Evolutionary conservation across 2,329 filamentous ascomycete genomes (phyloP).

Genomic region (Fusarium sp.): DNA sequence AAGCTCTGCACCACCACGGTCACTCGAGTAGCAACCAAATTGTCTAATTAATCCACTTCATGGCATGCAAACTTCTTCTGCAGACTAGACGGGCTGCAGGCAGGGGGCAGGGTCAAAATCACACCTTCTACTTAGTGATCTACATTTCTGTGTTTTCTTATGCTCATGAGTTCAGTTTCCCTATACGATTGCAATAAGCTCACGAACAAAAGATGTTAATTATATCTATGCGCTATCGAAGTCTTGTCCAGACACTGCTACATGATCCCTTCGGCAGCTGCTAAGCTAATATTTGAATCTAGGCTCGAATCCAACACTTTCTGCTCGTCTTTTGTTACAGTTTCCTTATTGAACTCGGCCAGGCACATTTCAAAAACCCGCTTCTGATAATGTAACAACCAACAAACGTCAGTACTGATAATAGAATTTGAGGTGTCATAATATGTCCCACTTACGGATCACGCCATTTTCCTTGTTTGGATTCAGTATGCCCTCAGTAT

Average conservation of each 20-base stretch:
- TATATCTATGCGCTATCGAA: neutral
- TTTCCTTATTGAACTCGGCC: neutral
- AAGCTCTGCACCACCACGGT: too few species aligned
- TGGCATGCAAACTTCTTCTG: neutral
- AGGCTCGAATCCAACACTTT: neutral
- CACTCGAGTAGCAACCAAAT: too few species aligned
- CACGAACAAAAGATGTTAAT: neutral
- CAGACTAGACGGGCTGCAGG: too few species aligned
- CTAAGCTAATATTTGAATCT: accelerated
- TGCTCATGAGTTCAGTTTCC: neutral
- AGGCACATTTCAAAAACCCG: neutral
- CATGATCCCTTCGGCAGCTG: accelerated
- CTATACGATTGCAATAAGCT: neutral
- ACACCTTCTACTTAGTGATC: too few species aligned
- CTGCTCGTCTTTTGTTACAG: accelerated
- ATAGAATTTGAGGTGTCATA: accelerated
- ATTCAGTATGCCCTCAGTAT: neutral
- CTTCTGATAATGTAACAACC: neutral
- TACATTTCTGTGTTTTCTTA: neutral
- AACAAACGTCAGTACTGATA: neutral
- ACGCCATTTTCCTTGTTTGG: neutral
- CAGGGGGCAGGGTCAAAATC: too few species aligned
- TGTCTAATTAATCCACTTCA: neutral
- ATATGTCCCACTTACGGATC: neutral
- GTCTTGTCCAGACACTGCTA: neutral